Conservation (phyloP, 345 rosid genomes). For the Salix udensis region DNA sequence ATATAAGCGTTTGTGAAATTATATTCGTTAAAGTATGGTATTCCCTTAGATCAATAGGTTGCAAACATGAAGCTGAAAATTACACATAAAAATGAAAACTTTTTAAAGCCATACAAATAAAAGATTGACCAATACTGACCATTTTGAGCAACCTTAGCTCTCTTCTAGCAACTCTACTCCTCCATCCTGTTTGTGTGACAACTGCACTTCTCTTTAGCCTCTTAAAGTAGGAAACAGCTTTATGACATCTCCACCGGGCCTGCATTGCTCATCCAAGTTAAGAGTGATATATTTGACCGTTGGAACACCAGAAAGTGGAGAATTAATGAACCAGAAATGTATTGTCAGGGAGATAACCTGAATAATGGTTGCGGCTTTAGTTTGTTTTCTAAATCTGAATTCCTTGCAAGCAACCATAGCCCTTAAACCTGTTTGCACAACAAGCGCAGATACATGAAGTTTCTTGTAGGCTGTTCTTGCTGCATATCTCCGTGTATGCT, state of each 20-base stretch:
- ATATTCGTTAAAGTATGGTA: neutral
- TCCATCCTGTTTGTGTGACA: conserved; percentile 70
- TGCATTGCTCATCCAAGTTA: conserved; percentile 24
- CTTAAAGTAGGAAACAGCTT: conserved; percentile 47
- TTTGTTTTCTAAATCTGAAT: conserved; percentile 53
- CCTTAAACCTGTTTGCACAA: conserved; percentile 63
- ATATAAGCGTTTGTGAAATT: neutral
- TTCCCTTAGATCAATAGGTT: neutral
- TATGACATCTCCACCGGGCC: conserved; percentile 71
- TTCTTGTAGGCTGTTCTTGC: conserved; percentile 51
- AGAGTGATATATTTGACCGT: neutral
- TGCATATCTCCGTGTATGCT: conserved; percentile 44
- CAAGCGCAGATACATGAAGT: conserved; percentile 46
- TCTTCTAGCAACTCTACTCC: conserved; percentile 59
- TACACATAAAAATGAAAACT: neutral
- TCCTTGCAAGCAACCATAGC: conserved; percentile 63
- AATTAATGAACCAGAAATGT: neutral
- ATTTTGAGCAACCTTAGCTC: conserved; percentile 76
- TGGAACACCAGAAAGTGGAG: neutral
- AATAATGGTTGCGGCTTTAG: conserved; percentile 62
- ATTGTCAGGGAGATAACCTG: conserved; percentile 38
- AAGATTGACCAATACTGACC: conserved; percentile 36
- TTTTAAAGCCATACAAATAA: neutral
- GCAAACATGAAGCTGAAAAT: neutral
- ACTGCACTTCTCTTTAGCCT: conserved; percentile 60